phyloP scores from a whole-genome alignment of 768 basidiomycete species.

The Trametes gibbosa region DNA sequence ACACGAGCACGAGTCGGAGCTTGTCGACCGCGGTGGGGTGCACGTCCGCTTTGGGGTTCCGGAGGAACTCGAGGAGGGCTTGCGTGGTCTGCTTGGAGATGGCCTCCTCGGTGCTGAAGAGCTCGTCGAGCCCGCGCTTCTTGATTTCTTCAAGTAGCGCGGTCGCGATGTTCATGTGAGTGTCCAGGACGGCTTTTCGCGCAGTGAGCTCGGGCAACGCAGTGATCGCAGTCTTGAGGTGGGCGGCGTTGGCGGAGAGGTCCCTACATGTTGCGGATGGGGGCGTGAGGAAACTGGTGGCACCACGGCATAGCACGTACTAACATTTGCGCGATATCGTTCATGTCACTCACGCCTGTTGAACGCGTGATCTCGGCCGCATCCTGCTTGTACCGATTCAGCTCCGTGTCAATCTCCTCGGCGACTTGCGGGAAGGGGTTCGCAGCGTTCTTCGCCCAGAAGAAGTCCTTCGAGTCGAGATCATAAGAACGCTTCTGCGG shows the following conservation, averaged over 20 bases:
- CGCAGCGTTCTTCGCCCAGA: slow-evolving; percentile 96
- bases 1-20: slow-evolving; percentile 91
- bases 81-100: slow-evolving; percentile 81
- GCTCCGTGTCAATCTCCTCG: slow-evolving; percentile 90
- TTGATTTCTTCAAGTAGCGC: slow-evolving; percentile 94
- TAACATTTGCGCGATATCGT: slow-evolving; percentile 91
- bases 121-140: slow-evolving; percentile 88
- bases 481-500: slow-evolving; percentile 87
- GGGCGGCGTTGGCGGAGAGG: slow-evolving; percentile 87
- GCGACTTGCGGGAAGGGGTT: slow-evolving; percentile 98
- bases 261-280: slow-evolving; percentile 49
- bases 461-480: slow-evolving; percentile 97
- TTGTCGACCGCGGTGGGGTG: slow-evolving; percentile 77
- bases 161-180: slow-evolving; percentile 99
- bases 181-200: slow-evolving; percentile 93
- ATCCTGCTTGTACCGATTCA: slow-evolving; percentile 92
- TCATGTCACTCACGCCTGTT: slow-evolving; percentile 94
- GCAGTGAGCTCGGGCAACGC: slow-evolving; percentile 96
- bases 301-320: slow-evolving; percentile 26
- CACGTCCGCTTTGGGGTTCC: slow-evolving; percentile 63
- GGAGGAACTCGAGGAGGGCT: slow-evolving; percentile 84
- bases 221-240: slow-evolving; percentile 96
- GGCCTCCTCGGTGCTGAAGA: slow-evolving; percentile 96
- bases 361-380: slow-evolving; percentile 95
- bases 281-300: neutral